A percentile compares a stretch with the other conserved stretches of the same genome.
phyloP scores from a whole-genome alignment of 1,139 yeast genomes.

The Sugiyamaella grinbergsii region DNA sequence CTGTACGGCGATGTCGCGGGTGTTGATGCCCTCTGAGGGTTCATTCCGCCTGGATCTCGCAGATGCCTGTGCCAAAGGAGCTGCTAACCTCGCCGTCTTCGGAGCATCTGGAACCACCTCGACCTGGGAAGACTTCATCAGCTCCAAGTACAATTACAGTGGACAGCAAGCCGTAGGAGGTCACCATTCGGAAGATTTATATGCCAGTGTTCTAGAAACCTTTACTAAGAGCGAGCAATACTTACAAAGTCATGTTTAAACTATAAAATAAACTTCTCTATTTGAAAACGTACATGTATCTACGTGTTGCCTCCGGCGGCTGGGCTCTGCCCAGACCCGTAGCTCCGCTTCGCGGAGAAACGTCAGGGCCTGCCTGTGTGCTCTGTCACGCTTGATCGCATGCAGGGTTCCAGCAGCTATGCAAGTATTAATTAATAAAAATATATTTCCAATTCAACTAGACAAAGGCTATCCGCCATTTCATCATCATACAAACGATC shows the following conservation, averaged over 20 bases:
- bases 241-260: constrained; percentile 6
- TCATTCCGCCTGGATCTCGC: constrained; percentile 74
- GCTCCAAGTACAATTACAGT: constrained; percentile 7
- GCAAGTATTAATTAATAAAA: too few relatives aligned
- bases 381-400: too few relatives aligned
- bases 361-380: too few relatives aligned
- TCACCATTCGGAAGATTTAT: constrained; percentile 11
- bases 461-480: too few relatives aligned
- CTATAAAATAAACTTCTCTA: neutral
- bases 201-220: constrained; percentile 17
- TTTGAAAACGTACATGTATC: too few relatives aligned
- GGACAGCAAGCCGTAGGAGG: constrained; percentile 10
- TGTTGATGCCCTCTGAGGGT: constrained; percentile 64
- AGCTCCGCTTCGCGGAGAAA: constrained; percentile 15
- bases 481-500: too few relatives aligned
- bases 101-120: constrained; percentile 33
- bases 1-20: constrained; percentile 66
- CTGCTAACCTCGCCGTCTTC: constrained; percentile 87
- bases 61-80: constrained; percentile 95
- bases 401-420: too few relatives aligned
- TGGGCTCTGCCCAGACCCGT: constrained; percentile 17
- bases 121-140: constrained; percentile 31
- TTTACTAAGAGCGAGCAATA: constrained; percentile 24
- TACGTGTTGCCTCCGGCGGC: constrained; percentile 10
- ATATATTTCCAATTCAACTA: neutral